A percentile compares a stretch with the other conserved stretches of the same genome.
phyloP scores from a whole-genome alignment of 2,329 filamentous ascomycete genomes.

The Fusarium longipes region DNA sequence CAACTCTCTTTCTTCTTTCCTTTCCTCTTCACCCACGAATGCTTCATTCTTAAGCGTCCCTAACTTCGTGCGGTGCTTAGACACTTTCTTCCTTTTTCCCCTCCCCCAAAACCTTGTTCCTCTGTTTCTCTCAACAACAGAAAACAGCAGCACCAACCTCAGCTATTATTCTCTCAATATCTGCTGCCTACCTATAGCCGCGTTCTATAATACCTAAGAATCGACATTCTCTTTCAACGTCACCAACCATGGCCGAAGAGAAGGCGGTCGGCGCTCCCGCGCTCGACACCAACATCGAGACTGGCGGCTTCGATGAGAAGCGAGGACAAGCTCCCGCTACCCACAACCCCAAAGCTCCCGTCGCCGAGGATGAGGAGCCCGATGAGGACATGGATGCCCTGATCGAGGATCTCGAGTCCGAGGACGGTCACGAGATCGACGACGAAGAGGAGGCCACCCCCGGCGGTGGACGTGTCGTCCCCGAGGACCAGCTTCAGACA shows the following conservation, averaged over 20 bases:
- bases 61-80: conserved; percentile 63
- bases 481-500: conserved; percentile 82
- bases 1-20: conserved; percentile 49
- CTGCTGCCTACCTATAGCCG: conserved; percentile 43
- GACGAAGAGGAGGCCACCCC: conserved; percentile 63
- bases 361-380: conserved; percentile 73
- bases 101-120: conserved; percentile 45
- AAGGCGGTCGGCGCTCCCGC: conserved; percentile 64
- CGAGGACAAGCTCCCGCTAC: conserved; percentile 51
- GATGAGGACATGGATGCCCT: conserved; percentile 87
- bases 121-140: conserved; percentile 38
- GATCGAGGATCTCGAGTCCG: conserved; percentile 87
- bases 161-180: conserved; percentile 28
- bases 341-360: conserved; percentile 54
- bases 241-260: conserved; percentile 64
- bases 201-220: conserved; percentile 34
- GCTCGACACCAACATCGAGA: conserved; percentile 73
- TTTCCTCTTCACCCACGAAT: conserved; percentile 62
- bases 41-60: conserved; percentile 58
- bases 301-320: conserved; percentile 75
- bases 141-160: conserved; percentile 37
- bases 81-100: conserved; percentile 47
- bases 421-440: conserved; percentile 77
- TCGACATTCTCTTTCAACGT: conserved; percentile 24
- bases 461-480: conserved; percentile 69